Evolutionary conservation across 352 stramenopile species (phyloP), one percentile per base, ranked within the genome.

Genomic region (Phytophthora sojae): DNA sequence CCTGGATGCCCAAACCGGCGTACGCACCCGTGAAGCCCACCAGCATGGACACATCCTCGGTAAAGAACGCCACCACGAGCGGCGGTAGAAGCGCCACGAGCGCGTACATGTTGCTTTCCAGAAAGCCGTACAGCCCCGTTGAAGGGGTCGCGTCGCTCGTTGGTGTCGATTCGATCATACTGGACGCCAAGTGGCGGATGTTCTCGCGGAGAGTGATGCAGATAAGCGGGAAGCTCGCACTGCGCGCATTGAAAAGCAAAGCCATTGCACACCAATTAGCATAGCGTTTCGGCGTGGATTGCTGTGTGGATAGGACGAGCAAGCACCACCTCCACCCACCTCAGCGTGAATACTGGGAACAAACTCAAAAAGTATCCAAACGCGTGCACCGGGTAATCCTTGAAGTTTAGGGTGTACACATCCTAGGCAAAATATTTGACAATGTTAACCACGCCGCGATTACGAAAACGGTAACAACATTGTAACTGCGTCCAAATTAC

Each of bases 371-470:
- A 96, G 69, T 96, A 96, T 55, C 88, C 86, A 67, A 95, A 83
- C 50, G 86, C 79, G 42, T 89, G 82, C 37, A 95, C 75, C 14
- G 87, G 74, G 70, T 94, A 93, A 66, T 88, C 61, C 70, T 93
- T 92, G 69, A 96, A 96, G 77, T 96, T 96, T 60, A 96, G 88
- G 49, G 89, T 95, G 75, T 96, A 96, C 39, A 96, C 88, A 72
- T 96, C 89, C 89, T 96, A 67, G 58, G 23, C 50, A 65, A 17
- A 29, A 58, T 17, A 50, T 52, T 52, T 55, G 60, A n/a, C 64
- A 61, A 62, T 55, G 55, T 73, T 47, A 67, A 44, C 14, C 44
- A 52, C n/a, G n/a, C 45, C 44, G 4, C 52, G 37, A 52, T 69
- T 54, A 64, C 30, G 23, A 23, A 26, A 23, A 17, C 6, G 23